Percentiles rank a stretch among this genome's conserved stretches.
Evolutionary conservation across 495 filamentous ascomycete genomes (phyloP).

Genomic region (Cryomyces antarcticus): DNA sequence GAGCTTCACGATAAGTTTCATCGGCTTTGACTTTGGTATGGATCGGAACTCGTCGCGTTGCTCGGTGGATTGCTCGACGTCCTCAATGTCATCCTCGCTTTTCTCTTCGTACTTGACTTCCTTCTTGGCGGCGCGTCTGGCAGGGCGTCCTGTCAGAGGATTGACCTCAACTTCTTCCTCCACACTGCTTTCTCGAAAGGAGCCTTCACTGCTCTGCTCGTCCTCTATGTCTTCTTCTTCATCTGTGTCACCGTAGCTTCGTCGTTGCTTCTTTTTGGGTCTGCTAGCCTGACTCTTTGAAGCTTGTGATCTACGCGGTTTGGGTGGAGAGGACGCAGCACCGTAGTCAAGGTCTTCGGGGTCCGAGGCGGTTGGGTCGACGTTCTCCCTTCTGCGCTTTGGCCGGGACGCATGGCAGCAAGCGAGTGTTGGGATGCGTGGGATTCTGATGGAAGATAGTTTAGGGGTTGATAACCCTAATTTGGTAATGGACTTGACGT

Average conservation of each 20-base stretch:
- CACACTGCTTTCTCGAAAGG: conserved; percentile 35
- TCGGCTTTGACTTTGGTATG: background rate
- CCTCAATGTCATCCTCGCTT: conserved; percentile 23
- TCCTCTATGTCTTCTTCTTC: conserved; percentile 43
- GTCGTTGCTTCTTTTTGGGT: conserved; percentile 27
- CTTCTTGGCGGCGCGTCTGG: conserved; percentile 39
- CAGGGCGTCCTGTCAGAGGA: conserved; percentile 46
- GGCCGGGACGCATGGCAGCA: conserved; percentile 24
- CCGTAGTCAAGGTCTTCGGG: conserved; percentile 66
- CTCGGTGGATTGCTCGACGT: conserved; percentile 10
- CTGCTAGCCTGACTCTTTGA: conserved; percentile 22
- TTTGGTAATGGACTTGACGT: background rate
- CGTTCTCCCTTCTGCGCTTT: conserved; percentile 54
- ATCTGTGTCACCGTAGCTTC: conserved; percentile 33
- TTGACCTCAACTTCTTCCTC: conserved; percentile 44
- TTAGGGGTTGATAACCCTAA: background rate
- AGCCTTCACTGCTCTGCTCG: conserved; percentile 32
- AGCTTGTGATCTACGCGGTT: conserved; percentile 11
- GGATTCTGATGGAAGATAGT: background rate
- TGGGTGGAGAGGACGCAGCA: conserved; percentile 12
- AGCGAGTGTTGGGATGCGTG: background rate
- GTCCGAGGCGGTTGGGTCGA: conserved; percentile 71
- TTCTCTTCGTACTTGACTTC: conserved; percentile 21
- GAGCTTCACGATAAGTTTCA: conserved; percentile 15
- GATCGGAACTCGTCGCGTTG: background rate